Base-by-base conservation (phyloP, 2,329 filamentous ascomycete species). In the Tricladium varicosporioides region DNA sequence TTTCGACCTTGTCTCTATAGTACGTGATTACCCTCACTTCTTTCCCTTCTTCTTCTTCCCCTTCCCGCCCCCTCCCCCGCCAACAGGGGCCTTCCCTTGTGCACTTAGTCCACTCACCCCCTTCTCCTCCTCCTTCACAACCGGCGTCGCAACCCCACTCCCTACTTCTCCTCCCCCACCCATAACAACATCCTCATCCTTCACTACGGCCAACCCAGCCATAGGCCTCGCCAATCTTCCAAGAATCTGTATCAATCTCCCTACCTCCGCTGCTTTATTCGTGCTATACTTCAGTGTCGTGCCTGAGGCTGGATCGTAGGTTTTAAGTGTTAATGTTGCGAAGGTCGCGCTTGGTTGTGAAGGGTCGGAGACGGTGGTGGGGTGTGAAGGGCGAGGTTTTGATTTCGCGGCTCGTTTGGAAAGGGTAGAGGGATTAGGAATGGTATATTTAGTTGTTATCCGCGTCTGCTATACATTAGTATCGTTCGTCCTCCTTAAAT, bases 361-460 rank as follows among this genome's bases (percentile, higher is more conserved):
- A 71, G 68, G 61, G 66, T 69, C 67, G 52, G 67, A 68, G 61
- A 67, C 65, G 44, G 60, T 67, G 9, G 65, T n/a, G 16, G 57
- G 10, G 53, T 54, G 66, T 69, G 67, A 31, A 48, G 10, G 43
- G 51, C 51, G 22, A 61, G 65, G 71, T 48, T 67, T 48, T 53
- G 61, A 68, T 60, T 69, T 61, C 61, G 54, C 68, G 68, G 53
- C n/a, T 56, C 63, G 53, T 44, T 49, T 59, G 33, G 58, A 40
- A 36, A 59, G 57, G 32, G 61, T 60, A 5, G 58, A 72, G 70
- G 46, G 67, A 63, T 48, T 68, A 33, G 79, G 76, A 71, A 93
- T 85, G 71, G 85, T 87, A 84, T 97, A 99, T 80, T 89, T 92
- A 62, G 92, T 96, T 65, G 91, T 95, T 76, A 97, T 91, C 69